phyloP scores from a whole-genome alignment of 202 grass and related monocot species.

The Schoenoplectus tabernaemontani region DNA sequence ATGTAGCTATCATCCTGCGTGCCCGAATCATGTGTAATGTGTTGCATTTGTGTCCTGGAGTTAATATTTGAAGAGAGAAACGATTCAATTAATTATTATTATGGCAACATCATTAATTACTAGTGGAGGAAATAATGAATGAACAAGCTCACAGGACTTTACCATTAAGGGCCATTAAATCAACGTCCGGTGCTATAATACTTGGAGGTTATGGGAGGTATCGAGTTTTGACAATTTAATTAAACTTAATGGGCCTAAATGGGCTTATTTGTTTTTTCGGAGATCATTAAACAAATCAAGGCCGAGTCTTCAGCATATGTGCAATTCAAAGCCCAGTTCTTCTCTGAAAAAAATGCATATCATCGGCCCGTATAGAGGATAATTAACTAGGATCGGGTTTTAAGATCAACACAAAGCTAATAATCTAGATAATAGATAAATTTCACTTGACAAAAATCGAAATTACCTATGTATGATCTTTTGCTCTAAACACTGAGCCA shows the following conservation, averaged over 20 bases:
- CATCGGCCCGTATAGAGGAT: background rate
- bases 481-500: background rate
- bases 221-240: background rate
- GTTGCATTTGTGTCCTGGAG: slow-evolving; percentile 22
- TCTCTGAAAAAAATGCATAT: background rate
- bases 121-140: background rate
- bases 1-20: slow-evolving; percentile 30
- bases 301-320: background rate
- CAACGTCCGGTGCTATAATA: background rate
- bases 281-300: too few species aligned
- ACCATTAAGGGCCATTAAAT: background rate
- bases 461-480: background rate
- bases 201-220: background rate
- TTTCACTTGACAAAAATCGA: background rate
- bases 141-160: background rate
- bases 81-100: background rate
- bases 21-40: background rate
- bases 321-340: background rate
- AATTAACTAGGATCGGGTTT: background rate
- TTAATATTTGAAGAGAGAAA: background rate
- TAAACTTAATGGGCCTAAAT: background rate
- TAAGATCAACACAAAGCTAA: background rate
- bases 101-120: background rate
- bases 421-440: background rate
- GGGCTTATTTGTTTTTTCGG: too few species aligned